These are phyloP conservation scores for Claviceps sp. DNA, from an alignment of 2,329 filamentous ascomycete genomes.

Conservation along the genomic window DNA sequence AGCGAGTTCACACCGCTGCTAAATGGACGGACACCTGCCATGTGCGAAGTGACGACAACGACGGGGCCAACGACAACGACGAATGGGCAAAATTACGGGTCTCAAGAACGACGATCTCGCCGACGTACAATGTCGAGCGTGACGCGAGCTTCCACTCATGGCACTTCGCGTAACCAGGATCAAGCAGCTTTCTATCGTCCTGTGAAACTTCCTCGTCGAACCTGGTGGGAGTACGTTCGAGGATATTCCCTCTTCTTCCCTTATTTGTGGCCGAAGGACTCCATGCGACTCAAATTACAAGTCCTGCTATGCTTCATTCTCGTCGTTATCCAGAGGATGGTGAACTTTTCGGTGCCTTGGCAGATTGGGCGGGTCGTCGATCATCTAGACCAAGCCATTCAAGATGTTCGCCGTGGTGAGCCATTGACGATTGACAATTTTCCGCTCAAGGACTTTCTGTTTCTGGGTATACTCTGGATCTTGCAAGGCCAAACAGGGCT, in stretches of 20 bases:
- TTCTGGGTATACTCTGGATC: slow-evolving; percentile 57
- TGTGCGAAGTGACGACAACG: slow-evolving; percentile 23
- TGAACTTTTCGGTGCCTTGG: slow-evolving; percentile 76
- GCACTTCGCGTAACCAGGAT: slow-evolving; percentile 35
- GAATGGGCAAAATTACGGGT: slow-evolving; percentile 10
- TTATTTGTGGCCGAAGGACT: slow-evolving; percentile 88
- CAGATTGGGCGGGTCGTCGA: slow-evolving; percentile 74
- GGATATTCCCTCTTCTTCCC: slow-evolving; percentile 92
- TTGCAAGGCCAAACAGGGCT: slow-evolving; percentile 83
- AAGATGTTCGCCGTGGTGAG: slow-evolving; percentile 30
- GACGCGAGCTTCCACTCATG: slow-evolving; percentile 19
- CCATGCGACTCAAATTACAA: slow-evolving; percentile 56
- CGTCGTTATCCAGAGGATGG: slow-evolving; percentile 63
- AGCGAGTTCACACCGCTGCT: slow-evolving; percentile 55
- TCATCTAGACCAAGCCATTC: slow-evolving; percentile 42
- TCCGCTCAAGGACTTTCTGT: slow-evolving; percentile 21
- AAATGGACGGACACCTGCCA: slow-evolving; percentile 21
- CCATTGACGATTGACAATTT: slow-evolving; percentile 21
- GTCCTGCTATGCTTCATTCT: slow-evolving; percentile 74
- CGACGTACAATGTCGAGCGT: slow-evolving; percentile 26
- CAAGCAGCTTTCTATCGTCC: slow-evolving; percentile 80
- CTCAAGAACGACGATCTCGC: slow-evolving; percentile 17
- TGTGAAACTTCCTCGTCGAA: slow-evolving; percentile 70
- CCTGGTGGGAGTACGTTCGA: slow-evolving; percentile 91
- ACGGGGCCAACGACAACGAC: slow-evolving; percentile 8